phyloP scores from a whole-genome alignment of 768 basidiomycete species.

The Cystobasidiopsis lactophilus region DNA sequence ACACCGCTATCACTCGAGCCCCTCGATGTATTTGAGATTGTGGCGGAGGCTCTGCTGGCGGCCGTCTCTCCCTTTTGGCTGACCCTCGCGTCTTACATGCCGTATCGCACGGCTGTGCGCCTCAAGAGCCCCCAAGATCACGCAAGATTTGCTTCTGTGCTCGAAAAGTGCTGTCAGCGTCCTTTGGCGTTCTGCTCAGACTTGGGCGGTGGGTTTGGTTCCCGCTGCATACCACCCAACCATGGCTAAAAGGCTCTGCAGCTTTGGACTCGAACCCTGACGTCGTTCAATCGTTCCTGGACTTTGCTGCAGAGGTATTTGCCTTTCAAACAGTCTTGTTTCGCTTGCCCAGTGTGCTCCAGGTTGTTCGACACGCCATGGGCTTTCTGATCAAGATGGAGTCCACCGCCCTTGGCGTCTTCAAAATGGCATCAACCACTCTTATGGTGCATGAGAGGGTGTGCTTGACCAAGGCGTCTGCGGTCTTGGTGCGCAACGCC shows the following conservation, averaged over 20 bases:
- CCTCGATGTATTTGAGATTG: conserved; percentile 19
- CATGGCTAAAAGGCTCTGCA: not conserved
- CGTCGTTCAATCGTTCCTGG: conserved; percentile 26
- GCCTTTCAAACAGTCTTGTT: not conserved
- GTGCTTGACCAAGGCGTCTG: conserved; percentile 22
- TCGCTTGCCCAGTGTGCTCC: not conserved
- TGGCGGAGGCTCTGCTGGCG: not conserved
- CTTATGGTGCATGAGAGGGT: conserved; percentile 26
- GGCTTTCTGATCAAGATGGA: conserved; percentile 21
- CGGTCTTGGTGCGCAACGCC: too few species aligned
- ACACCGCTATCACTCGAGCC: conserved; percentile 27
- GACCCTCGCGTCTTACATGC: conserved; percentile 19
- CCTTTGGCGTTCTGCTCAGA: not conserved
- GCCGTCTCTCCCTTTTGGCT: conserved; percentile 21
- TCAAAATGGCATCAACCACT: conserved; percentile 23
- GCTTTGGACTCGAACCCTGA: conserved; percentile 25
- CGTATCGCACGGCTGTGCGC: not conserved
- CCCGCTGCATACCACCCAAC: not conserved
- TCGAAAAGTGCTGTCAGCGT: not conserved
- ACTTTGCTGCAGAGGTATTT: conserved; percentile 23
- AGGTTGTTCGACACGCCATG: conserved; percentile 17
- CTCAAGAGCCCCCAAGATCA: not conserved
- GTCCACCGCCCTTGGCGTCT: conserved; percentile 21
- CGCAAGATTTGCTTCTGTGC: not conserved
- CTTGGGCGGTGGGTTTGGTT: not conserved